Evolutionary conservation across 108 stramenopile genomes (phyloP), one percentile per base, ranked within the genome.

Genomic region (Nannochloropsis salina): DNA sequence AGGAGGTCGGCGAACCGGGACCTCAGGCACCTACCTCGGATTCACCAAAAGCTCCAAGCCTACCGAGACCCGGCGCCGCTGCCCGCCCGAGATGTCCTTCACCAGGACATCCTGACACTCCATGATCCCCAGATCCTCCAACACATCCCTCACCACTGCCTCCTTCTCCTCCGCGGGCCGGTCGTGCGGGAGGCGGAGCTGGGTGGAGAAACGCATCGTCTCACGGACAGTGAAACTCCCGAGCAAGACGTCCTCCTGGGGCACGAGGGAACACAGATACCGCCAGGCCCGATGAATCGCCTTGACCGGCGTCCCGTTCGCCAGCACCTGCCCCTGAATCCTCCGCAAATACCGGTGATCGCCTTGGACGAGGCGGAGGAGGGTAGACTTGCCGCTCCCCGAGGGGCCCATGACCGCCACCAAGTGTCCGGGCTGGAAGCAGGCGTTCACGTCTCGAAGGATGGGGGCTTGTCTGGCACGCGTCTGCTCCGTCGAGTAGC

Each of bases 361-460:
- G 4, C n/a, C 21, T 4, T 42, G 82, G 10, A 84, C 20, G 15
- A 90, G 18, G 4, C 43, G 44, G 0, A 90, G 42, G 22, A 90
- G 80, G 31, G 89, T 90, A 9, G 84, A 61, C 41, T 90, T 90
- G 44, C 89, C 89, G 9, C 86, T 86, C 8, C 89, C 89, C 42
- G 45, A 74, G 10, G 89, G 82, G 11, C 89, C 89, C 89, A 90
- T 90, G 81, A 90, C 45, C 31, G 89, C 87, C 40, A 86, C 83
- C 44, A 87, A 45, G 8, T 87, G 43, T 43, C 89, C 89, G 20
- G 86, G 86, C 5, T 42, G 45, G 74, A 88, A 82, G 31, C 43
- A 31, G 42, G 45, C 86, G 42, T 42, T 42, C 9, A 90, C 22
- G 42, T 88, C 86, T 18, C 83, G 83, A 10, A 90, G 84, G 15